phyloP scores from a whole-genome alignment of 2,329 filamentous ascomycete genomes.

The Hypoxylon sp. region DNA sequence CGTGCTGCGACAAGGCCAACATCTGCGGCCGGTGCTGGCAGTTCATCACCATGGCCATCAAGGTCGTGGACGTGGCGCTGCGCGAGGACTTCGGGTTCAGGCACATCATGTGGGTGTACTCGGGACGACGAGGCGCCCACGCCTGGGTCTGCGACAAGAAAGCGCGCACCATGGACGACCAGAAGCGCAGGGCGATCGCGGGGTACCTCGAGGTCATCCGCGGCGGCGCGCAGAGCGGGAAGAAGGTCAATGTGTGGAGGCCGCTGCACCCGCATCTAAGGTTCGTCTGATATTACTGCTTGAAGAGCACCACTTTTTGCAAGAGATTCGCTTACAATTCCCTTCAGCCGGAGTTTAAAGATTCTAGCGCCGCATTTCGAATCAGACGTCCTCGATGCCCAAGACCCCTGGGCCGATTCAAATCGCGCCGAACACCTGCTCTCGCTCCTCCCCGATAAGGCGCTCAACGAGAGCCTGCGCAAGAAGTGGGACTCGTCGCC shows the following conservation, averaged over 20 bases:
- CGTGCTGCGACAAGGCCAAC: slow-evolving; percentile 91
- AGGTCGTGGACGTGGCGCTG: slow-evolving; percentile 87
- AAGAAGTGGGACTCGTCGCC: slow-evolving; percentile 93
- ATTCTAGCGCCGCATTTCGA: slow-evolving; percentile 88
- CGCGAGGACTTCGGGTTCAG: slow-evolving; percentile 96
- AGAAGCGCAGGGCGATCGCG: slow-evolving; percentile 84
- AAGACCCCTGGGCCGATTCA: slow-evolving; percentile 83
- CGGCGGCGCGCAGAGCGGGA: slow-evolving; percentile 86
- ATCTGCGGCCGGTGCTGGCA: slow-evolving; percentile 96
- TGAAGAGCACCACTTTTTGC: background rate
- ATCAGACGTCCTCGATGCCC: slow-evolving; percentile 80
- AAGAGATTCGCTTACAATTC: slow-evolving; percentile 28
- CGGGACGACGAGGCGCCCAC: slow-evolving; percentile 94
- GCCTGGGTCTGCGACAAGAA: slow-evolving; percentile 97
- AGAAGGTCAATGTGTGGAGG: slow-evolving; percentile 84
- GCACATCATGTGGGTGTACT: slow-evolving; percentile 99
- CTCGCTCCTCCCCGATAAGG: slow-evolving; percentile 83
- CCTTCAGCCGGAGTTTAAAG: slow-evolving; percentile 77
- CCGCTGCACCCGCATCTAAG: slow-evolving; percentile 91
- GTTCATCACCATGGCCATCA: slow-evolving; percentile 98
- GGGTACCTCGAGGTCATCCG: slow-evolving; percentile 92
- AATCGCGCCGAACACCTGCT: slow-evolving; percentile 83
- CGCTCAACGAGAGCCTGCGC: slow-evolving; percentile 80
- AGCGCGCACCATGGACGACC: slow-evolving; percentile 85
- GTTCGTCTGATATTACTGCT: slow-evolving; percentile 56